phyloP scores from a whole-genome alignment of 768 basidiomycete species.

The Lepiota brunneoincarnata region DNA sequence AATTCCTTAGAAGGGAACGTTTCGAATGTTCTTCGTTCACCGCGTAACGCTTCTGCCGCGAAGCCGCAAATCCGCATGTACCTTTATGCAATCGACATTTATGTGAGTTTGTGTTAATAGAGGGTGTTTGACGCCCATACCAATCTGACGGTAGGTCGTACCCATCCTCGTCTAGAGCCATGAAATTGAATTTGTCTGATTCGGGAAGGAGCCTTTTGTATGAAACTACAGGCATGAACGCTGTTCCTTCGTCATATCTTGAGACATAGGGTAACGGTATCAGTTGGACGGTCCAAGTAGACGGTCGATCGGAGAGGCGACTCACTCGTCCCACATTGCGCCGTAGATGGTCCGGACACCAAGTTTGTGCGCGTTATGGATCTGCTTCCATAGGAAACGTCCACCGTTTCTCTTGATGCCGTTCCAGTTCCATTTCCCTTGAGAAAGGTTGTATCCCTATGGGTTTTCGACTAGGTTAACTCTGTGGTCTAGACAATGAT shows the following conservation, averaged over 20 bases:
- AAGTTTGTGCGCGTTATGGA: conserved; percentile 62
- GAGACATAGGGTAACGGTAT: conserved; percentile 8
- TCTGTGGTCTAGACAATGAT: conserved; percentile 5
- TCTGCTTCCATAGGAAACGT: conserved; percentile 75
- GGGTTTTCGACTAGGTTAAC: conserved; percentile 8
- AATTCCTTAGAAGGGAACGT: conserved; percentile 69
- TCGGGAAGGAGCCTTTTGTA: conserved; percentile 57
- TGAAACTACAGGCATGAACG: conserved; percentile 70
- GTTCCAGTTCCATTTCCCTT: conserved; percentile 72
- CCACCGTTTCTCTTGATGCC: conserved; percentile 72
- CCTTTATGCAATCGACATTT: conserved; percentile 32
- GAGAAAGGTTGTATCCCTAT: conserved; percentile 69
- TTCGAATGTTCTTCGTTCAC: conserved; percentile 60
- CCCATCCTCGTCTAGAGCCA: conserved; percentile 79
- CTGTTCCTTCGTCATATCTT: conserved; percentile 85
- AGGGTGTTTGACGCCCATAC: conserved; percentile 36
- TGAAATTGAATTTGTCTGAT: conserved; percentile 54
- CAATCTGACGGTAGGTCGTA: conserved; percentile 78
- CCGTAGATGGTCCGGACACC: conserved; percentile 70
- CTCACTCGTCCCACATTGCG: conserved; percentile 87
- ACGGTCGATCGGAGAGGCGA: conserved; percentile 11
- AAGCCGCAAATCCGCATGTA: conserved; percentile 80
- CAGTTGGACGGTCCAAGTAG: conserved; percentile 10
- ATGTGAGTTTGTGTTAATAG: conserved; percentile 8
- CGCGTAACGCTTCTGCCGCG: conserved; percentile 63